phyloP scores from a whole-genome alignment of 1,284 basidiomycete genomes.

The Naganishia cerealis region DNA sequence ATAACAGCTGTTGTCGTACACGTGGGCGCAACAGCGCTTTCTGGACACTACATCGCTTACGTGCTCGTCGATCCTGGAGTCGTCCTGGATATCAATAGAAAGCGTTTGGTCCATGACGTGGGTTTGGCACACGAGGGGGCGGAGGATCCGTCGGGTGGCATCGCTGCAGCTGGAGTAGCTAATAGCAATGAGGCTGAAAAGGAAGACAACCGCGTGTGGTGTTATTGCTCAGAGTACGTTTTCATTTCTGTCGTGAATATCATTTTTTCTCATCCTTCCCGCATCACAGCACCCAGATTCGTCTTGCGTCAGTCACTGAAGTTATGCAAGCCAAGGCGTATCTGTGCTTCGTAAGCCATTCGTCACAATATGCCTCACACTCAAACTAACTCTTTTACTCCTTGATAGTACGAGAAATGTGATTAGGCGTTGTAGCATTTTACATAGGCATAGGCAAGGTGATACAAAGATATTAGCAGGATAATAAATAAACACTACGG shows the following conservation, averaged over 20 bases:
- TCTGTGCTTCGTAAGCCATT: conserved; percentile 58
- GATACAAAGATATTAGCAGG: background rate
- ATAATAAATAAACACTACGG: background rate
- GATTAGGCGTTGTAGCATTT: conserved; percentile 18
- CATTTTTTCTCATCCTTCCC: conserved; percentile 8
- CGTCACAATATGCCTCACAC: conserved; percentile 24
- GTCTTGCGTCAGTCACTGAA: conserved; percentile 76
- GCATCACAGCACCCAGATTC: conserved; percentile 63
- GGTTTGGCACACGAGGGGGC: conserved; percentile 5
- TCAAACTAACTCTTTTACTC: background rate
- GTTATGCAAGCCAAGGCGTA: conserved; percentile 87
- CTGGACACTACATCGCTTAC: conserved; percentile 81
- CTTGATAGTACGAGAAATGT: conserved; percentile 24
- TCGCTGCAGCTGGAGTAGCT: conserved; percentile 20
- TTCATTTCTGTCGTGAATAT: conserved; percentile 43
- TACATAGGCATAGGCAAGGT: background rate
- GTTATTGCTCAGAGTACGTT: conserved; percentile 71
- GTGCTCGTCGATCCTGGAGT: conserved; percentile 48
- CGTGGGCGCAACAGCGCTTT: conserved; percentile 78
- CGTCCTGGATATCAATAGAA: conserved; percentile 23
- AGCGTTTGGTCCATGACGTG: conserved; percentile 1
- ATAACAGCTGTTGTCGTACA: conserved; percentile 78
- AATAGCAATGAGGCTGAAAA: conserved; percentile 35
- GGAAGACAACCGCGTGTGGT: conserved; percentile 69
- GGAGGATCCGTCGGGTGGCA: background rate